phyloP scores from a whole-genome alignment of 805 yeast species.

The Yueomyces sp. region DNA sequence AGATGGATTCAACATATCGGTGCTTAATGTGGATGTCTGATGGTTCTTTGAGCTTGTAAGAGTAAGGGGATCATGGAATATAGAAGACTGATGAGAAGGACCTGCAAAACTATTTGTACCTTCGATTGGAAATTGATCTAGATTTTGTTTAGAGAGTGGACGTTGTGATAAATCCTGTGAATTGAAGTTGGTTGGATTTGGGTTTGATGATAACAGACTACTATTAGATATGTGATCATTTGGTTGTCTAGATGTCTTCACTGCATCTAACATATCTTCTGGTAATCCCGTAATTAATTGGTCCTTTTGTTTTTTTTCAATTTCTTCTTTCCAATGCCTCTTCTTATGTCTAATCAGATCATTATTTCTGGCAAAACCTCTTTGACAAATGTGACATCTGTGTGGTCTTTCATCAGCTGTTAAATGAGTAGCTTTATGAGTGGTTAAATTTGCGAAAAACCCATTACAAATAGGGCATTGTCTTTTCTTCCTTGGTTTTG shows the following conservation, averaged over 20 bases:
- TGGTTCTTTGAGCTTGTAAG: neutral
- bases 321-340: slow-evolving; percentile 58
- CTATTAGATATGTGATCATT: neutral
- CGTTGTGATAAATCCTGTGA: neutral
- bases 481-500: slow-evolving; percentile 43
- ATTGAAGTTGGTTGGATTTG: neutral
- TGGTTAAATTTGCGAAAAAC: slow-evolving; percentile 62
- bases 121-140: neutral
- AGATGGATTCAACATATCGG: neutral
- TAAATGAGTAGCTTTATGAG: slow-evolving; percentile 65
- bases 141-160: neutral
- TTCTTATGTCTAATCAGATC: slow-evolving; percentile 74
- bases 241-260: neutral
- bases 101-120: neutral
- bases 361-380: slow-evolving; percentile 79
- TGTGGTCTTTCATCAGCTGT: slow-evolving; percentile 61
- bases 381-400: slow-evolving; percentile 56
- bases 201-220: neutral
- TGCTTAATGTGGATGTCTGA: neutral
- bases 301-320: neutral
- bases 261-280: neutral
- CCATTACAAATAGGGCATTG: slow-evolving; percentile 57
- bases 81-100: neutral
- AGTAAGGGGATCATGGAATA: neutral
- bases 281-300: neutral